These are phyloP conservation scores for Claviceps pazoutovae DNA, from an alignment of 2,329 filamentous ascomycete species.

Conservation along the genomic window DNA sequence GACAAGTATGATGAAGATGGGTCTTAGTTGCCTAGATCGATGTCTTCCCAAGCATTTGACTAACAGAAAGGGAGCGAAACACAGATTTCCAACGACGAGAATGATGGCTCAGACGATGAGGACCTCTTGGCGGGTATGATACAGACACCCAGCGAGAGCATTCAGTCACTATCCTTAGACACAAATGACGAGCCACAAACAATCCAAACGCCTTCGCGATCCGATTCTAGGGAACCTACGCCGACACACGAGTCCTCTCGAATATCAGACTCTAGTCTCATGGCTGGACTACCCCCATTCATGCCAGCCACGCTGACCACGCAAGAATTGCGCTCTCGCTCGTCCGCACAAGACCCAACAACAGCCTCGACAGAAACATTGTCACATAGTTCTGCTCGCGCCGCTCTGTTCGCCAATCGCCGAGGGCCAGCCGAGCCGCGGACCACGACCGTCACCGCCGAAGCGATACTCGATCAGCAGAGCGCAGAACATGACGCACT, in stretches of 20 bases:
- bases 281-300: slow-evolving; percentile 3
- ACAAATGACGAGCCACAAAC: slow-evolving; percentile 9
- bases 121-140: slow-evolving; percentile 43
- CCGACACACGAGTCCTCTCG: slow-evolving; percentile 5
- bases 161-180: slow-evolving; percentile 25
- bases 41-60: slow-evolving; percentile 2
- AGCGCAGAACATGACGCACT: slow-evolving; percentile 72
- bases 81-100: slow-evolving; percentile 23
- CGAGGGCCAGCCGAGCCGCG: slow-evolving; percentile 22
- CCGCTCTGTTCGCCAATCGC: slow-evolving; percentile 30
- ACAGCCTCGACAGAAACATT: slow-evolving; percentile 8
- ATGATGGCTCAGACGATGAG: slow-evolving; percentile 38
- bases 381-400: slow-evolving; percentile 24
- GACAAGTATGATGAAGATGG: slow-evolving; percentile 34
- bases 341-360: slow-evolving; percentile 7
- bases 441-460: slow-evolving; percentile 39
- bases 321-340: slow-evolving; percentile 22
- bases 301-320: slow-evolving; percentile 17
- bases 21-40: not conserved
- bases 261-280: slow-evolving; percentile 4
- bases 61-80: slow-evolving; percentile 1
- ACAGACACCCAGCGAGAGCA: slow-evolving; percentile 39
- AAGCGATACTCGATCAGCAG: slow-evolving; percentile 63
- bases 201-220: slow-evolving; percentile 9
- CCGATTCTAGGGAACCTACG: slow-evolving; percentile 3